These are phyloP conservation scores for Petunia axillaris DNA, from an alignment of 257 asterid species.

Conservation along the genomic window DNA sequence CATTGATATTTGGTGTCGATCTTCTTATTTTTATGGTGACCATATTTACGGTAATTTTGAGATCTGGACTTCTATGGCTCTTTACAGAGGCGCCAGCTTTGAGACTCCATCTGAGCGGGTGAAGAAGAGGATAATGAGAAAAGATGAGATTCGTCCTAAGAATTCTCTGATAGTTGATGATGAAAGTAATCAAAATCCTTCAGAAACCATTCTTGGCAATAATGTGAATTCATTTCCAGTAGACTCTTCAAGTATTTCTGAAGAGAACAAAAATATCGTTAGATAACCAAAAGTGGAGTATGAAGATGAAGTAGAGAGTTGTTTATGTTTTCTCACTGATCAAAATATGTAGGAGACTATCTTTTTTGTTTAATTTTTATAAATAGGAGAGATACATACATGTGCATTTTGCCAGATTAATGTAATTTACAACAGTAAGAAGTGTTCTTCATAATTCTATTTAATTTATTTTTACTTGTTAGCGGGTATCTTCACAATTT, in stretches of 20 bases:
- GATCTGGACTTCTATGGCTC: constrained; percentile 90
- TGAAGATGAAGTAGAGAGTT: constrained; percentile 72
- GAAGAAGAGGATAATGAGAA: constrained; percentile 43
- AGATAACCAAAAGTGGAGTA: constrained; percentile 56
- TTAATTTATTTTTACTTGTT: too few species aligned
- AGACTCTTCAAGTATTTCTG: constrained; percentile 32
- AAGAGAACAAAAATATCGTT: constrained; percentile 37
- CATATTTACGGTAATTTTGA: constrained; percentile 63
- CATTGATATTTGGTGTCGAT: too few species aligned
- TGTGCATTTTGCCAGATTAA: too few species aligned
- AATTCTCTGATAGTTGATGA: constrained; percentile 34
- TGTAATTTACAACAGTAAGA: too few species aligned
- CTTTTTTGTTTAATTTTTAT: too few species aligned
- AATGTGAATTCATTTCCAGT: constrained; percentile 36
- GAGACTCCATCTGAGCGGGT: constrained; percentile 50
- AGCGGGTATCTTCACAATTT: too few species aligned
- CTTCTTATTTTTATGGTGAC: too few species aligned
- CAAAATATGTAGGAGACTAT: too few species aligned
- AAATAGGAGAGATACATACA: too few species aligned
- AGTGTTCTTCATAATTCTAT: too few species aligned
- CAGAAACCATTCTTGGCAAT: constrained; percentile 30
- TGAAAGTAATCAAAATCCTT: constrained; percentile 36
- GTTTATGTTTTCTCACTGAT: too few species aligned
- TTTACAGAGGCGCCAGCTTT: constrained; percentile 81
- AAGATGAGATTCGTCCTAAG: constrained; percentile 44